Percentiles rank a stretch among this genome's conserved stretches.
Conservation (phyloP, 139 green algal species). For the Chlamydomonas sp. region DNA sequence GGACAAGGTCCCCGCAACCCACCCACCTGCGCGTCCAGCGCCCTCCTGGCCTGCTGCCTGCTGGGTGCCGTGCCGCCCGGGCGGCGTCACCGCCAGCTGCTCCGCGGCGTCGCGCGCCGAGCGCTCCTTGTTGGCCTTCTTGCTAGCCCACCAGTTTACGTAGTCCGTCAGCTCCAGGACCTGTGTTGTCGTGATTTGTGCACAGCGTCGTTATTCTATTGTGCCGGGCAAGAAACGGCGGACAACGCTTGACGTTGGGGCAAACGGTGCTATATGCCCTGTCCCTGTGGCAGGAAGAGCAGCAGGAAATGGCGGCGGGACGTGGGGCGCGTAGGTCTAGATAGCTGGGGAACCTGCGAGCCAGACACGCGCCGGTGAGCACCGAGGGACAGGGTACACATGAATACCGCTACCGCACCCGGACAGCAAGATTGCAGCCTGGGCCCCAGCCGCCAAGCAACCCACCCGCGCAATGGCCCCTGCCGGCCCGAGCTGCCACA, state of each 20-base stretch:
- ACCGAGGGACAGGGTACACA: too few species aligned
- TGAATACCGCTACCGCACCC: neutral
- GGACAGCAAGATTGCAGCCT: neutral
- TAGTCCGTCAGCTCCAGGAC: neutral
- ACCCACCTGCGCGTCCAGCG: neutral
- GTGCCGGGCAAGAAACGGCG: too few species aligned
- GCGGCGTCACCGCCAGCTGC: neutral
- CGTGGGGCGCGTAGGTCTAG: too few species aligned
- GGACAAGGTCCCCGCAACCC: too few species aligned
- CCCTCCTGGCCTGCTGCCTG: neutral
- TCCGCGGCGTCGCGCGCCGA: neutral
- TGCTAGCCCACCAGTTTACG: neutral
- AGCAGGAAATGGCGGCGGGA: too few species aligned
- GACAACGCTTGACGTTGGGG: too few species aligned
- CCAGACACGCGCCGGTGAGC: too few species aligned
- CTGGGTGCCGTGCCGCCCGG: neutral
- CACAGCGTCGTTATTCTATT: too few species aligned
- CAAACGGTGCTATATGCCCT: too few species aligned
- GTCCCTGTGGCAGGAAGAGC: too few species aligned
- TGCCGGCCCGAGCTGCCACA: conserved; percentile 6
- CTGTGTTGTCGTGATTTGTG: neutral
- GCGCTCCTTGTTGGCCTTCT: conserved; percentile 6
- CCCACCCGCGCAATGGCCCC: neutral
- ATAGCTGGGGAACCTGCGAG: too few species aligned
- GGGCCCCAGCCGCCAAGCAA: neutral